Conservation (phyloP, 73 alveolate genomes). For the Paramecium sexaurelia region DNA sequence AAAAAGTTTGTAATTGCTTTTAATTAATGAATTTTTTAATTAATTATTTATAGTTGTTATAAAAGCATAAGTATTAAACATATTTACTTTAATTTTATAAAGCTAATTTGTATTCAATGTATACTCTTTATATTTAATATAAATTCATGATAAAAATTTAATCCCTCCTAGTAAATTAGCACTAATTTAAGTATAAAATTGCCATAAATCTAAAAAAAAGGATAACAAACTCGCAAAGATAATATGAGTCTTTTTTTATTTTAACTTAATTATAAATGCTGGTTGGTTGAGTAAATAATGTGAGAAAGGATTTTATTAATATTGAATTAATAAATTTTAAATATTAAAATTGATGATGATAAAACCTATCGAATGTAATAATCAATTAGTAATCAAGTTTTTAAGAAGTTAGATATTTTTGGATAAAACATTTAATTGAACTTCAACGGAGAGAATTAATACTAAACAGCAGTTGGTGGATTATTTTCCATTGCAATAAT, state of each 20-base stretch:
- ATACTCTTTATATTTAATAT: too few relatives aligned
- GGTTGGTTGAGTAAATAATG: slow-evolving; percentile 91
- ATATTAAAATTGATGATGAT: neutral
- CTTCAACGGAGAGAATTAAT: slow-evolving; percentile 9
- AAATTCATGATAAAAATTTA: too few relatives aligned
- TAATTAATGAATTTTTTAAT: too few relatives aligned
- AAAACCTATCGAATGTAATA: neutral
- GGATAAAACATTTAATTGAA: slow-evolving; percentile 1
- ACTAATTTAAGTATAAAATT: too few relatives aligned
- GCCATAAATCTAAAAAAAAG: too few relatives aligned
- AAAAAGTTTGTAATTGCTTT: too few relatives aligned
- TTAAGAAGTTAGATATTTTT: slow-evolving; percentile 12
- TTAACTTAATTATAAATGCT: slow-evolving; percentile 79
- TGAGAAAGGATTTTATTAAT: slow-evolving; percentile 94
- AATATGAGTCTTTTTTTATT: slow-evolving; percentile 83
- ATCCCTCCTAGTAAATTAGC: too few relatives aligned
- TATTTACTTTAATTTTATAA: too few relatives aligned
- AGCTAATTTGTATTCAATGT: too few relatives aligned
- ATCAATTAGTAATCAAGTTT: neutral
- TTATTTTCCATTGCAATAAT: neutral
- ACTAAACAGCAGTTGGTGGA: slow-evolving; percentile 49
- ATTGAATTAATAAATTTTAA: slow-evolving; percentile 49
- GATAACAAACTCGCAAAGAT: slow-evolving; percentile 78
- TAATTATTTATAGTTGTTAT: too few relatives aligned
- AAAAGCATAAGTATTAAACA: too few relatives aligned